Evolutionary conservation across 2,329 filamentous ascomycete species (phyloP), one percentile per base, ranked within the genome.

Genomic region (Aspergillus flavus): DNA sequence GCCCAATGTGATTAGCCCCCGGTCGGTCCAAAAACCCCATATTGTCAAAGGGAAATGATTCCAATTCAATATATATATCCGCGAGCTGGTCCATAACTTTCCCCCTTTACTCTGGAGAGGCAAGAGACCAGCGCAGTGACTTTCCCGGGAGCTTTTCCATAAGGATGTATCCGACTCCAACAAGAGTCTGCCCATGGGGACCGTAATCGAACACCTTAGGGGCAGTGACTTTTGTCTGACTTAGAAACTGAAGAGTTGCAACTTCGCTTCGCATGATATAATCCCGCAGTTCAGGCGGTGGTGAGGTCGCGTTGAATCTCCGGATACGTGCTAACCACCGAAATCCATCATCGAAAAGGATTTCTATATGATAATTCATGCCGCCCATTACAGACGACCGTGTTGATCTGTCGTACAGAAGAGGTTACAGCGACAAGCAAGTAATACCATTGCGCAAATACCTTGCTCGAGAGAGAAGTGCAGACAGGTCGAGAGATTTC

Each of bases 321-420:
- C 77, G 78, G 55, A 83, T 76, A 14, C 81, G 75, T 21, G 79
- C 78, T 2, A 83, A 71, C 81, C 80, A 83, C 53, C 64, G 71
- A 30, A 80, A 64, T 46, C 78, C 78, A 66, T 83, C 81, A 6
- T 80, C 74, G 63, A 84, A 84, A 7, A 56, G 61, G 57, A 83
- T 67, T 43, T 80, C 75, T 46, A 80, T 65, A 63, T 83, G 79
- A 66, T 79, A 83, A 64, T 83, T 82, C 76, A 79, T 80, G 3
- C 79, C 78, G 1, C 79, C 80, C 77, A 83, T 83, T 0, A 81
- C 73, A 6, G 77, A 76, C 43, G 68, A 75, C 54, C 69, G 72
- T 26, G 64, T 76, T 4, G 66, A 65, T 68, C 67, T 69, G 60
- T 80, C 73, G 72, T 81, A 79, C n/a, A 71, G 65, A 39, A 80